Evolutionary conservation across 108 stramenopile genomes (phyloP).

Genomic region (Stephanodiscus triporus): DNA sequence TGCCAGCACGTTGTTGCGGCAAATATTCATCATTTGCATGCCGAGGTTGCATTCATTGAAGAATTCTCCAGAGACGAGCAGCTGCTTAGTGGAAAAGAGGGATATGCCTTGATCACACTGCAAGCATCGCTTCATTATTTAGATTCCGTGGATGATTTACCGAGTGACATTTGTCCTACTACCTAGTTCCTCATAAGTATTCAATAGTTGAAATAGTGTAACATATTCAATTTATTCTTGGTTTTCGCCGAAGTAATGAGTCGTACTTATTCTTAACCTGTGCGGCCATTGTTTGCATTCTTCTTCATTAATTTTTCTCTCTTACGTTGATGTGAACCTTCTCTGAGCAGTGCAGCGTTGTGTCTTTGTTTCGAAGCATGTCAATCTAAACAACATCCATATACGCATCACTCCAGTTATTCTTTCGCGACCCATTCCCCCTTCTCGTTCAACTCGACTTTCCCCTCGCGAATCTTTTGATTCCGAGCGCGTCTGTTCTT

Average conservation of each 20-base stretch:
- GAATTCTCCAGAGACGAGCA: slow-evolving; percentile 90
- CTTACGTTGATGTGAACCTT: too few relatives aligned
- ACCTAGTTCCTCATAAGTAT: neutral
- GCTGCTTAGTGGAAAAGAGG: slow-evolving; percentile 81
- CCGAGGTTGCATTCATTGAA: slow-evolving; percentile 85
- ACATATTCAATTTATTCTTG: too few relatives aligned
- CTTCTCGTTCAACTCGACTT: slow-evolving; percentile 28
- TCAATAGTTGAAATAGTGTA: neutral
- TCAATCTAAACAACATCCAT: neutral
- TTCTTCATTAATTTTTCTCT: too few relatives aligned
- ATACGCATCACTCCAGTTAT: neutral
- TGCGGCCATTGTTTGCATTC: too few relatives aligned
- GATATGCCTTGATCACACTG: slow-evolving; percentile 84
- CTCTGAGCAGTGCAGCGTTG: too few relatives aligned
- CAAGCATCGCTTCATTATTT: slow-evolving; percentile 87
- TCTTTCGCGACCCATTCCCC: slow-evolving; percentile 23
- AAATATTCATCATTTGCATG: slow-evolving; percentile 65
- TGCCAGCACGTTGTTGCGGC: slow-evolving; percentile 82
- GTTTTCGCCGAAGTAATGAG: too few relatives aligned
- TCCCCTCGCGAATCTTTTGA: slow-evolving; percentile 37
- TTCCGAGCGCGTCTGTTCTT: slow-evolving; percentile 29
- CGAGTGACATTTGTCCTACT: slow-evolving; percentile 53
- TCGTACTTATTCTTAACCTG: too few relatives aligned
- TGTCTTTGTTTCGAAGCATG: too few relatives aligned
- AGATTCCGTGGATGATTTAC: slow-evolving; percentile 65